phyloP scores from a whole-genome alignment of 495 filamentous ascomycete species.

The Lasiosphaeriaceae sp. region DNA sequence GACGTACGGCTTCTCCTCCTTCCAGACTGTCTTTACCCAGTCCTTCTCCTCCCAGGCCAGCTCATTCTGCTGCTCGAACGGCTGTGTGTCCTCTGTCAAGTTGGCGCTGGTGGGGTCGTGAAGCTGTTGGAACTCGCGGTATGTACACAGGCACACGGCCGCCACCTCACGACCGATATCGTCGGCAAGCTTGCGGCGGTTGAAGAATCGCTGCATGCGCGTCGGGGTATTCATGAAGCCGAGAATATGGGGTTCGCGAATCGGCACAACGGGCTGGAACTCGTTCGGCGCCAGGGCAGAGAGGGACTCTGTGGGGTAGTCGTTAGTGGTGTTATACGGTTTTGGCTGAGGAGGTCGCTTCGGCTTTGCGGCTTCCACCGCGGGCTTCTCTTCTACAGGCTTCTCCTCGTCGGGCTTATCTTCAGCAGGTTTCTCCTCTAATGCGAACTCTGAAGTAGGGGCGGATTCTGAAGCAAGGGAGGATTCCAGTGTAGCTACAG shows the following conservation, averaged over 20 bases:
- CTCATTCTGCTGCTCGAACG: conserved; percentile 66
- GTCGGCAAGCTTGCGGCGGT: conserved; percentile 79
- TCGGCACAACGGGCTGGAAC: conserved; percentile 61
- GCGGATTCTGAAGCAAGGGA: conserved; percentile 13
- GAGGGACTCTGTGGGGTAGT: conserved; percentile 61
- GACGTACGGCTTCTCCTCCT: conserved; percentile 60
- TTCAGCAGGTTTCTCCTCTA: conserved; percentile 24
- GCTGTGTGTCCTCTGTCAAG: conserved; percentile 12
- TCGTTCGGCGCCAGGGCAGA: conserved; percentile 58
- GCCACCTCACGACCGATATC: conserved; percentile 85
- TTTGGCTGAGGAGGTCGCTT: conserved; percentile 47
- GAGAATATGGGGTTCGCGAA: conserved; percentile 84
- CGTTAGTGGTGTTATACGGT: conserved; percentile 64
- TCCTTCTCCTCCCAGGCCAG: conserved; percentile 75
- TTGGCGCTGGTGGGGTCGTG: conserved; percentile 15
- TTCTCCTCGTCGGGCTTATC: conserved; percentile 27
- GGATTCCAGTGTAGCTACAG: too few relatives aligned
- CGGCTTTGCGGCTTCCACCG: too few relatives aligned
- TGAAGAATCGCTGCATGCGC: conserved; percentile 84
- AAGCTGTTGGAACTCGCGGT: conserved; percentile 43
- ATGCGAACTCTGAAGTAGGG: conserved; percentile 18
- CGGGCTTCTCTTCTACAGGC: conserved; percentile 40
- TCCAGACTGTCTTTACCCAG: conserved; percentile 80
- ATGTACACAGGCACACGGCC: conserved; percentile 67
- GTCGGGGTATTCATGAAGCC: conserved; percentile 90